phyloP scores from a whole-genome alignment of 2,329 filamentous ascomycete genomes.

The Elsinoe fawcettii region DNA sequence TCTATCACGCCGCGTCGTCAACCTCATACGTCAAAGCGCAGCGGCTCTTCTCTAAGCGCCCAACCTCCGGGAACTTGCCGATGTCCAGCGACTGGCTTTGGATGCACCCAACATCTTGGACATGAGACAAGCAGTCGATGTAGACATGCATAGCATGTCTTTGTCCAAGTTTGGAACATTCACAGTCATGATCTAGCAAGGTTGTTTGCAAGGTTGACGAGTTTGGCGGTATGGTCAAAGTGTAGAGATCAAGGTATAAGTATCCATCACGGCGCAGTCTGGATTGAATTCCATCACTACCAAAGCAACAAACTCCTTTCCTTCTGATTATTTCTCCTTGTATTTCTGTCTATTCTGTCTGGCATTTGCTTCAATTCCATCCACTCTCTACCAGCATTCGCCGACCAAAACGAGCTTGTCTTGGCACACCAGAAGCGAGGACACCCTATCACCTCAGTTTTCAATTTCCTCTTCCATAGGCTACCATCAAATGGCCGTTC shows the following conservation, averaged over 20 bases:
- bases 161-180: neutral
- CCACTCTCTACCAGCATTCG: neutral
- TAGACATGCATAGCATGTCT: neutral
- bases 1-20: neutral
- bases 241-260: neutral
- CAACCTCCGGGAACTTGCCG: slow-evolving; percentile 9
- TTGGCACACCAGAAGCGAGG: neutral
- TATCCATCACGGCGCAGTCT: neutral
- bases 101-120: neutral
- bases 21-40: slow-evolving; percentile 13
- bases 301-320: neutral
- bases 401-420: neutral
- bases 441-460: neutral
- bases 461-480: neutral
- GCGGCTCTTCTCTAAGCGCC: slow-evolving; percentile 15
- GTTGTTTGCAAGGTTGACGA: neutral
- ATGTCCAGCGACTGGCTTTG: slow-evolving; percentile 1
- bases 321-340: neutral
- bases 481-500: slow-evolving; percentile 43
- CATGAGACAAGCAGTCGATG: slow-evolving; percentile 3
- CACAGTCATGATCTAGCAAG: neutral
- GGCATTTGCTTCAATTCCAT: neutral
- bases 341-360: neutral
- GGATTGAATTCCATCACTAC: neutral
- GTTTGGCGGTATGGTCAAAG: neutral